These are phyloP conservation scores for Camellia oleifera DNA, from an alignment of 179 eudicot genomes.

Conservation along the genomic window DNA sequence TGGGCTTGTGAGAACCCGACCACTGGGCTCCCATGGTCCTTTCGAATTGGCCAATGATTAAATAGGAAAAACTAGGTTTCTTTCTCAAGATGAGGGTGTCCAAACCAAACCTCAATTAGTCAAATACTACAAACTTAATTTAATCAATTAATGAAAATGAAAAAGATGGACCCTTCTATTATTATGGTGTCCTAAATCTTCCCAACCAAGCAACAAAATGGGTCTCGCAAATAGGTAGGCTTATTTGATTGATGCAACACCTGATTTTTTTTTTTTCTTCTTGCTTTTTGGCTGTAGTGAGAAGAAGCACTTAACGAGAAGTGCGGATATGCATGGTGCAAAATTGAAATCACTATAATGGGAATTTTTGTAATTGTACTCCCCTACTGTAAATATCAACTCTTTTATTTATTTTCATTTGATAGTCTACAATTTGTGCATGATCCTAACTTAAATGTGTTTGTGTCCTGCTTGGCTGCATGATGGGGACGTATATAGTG, in stretches of 20 bases:
- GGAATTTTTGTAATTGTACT: not conserved
- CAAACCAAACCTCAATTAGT: not conserved
- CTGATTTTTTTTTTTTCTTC: not conserved
- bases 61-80: not conserved
- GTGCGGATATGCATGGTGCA: not conserved
- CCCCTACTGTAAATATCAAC: not conserved
- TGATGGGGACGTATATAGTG: too few species aligned
- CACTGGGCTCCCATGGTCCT: too few species aligned
- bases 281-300: not conserved
- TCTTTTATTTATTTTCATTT: not conserved
- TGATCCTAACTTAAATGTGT: too few species aligned
- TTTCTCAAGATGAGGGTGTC: not conserved
- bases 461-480: not conserved
- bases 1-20: too few species aligned
- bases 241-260: not conserved
- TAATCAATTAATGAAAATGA: not conserved
- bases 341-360: not conserved
- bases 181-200: conserved; percentile 6
- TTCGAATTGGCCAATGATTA: not conserved
- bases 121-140: not conserved
- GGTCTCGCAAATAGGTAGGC: not conserved
- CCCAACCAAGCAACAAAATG: not conserved
- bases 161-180: conserved; percentile 10
- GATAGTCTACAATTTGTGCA: not conserved
- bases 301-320: not conserved